Evolutionary conservation across 176 grass and related monocot genomes (phyloP).

Genomic region (Alopecurus myosuroides): DNA sequence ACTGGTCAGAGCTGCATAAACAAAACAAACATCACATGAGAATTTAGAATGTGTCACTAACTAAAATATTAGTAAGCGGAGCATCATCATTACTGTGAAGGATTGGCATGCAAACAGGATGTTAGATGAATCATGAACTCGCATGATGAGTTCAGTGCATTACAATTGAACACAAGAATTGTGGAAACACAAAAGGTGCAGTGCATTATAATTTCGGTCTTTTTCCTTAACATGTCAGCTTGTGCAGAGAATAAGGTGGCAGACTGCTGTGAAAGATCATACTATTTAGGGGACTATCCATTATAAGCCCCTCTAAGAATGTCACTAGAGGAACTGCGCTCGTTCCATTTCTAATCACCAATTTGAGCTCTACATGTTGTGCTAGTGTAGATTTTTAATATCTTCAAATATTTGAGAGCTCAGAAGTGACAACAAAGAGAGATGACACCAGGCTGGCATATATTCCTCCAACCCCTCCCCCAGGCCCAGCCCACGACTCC

Average conservation of each 20-base stretch:
- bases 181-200: not conserved
- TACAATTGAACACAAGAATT: not conserved
- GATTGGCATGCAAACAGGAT: not conserved
- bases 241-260: constrained; percentile 16
- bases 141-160: not conserved
- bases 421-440: not conserved
- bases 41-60: not conserved
- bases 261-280: not conserved
- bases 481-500: not conserved
- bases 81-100: not conserved
- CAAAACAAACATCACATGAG: not conserved
- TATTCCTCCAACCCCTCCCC: not conserved
- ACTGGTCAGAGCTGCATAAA: constrained; percentile 80
- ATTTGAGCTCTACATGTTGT: not conserved
- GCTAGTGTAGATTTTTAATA: not conserved
- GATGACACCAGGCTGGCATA: not conserved
- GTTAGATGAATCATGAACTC: not conserved
- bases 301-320: not conserved
- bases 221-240: not conserved
- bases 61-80: not conserved
- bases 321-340: not conserved
- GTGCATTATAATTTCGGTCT: not conserved
- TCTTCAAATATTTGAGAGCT: not conserved
- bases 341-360: not conserved
- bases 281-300: not conserved